These are phyloP conservation scores for Lichtheimia corymbifera DNA, from an alignment of 371 early-diverging fungal species.

Conservation along the genomic window DNA sequence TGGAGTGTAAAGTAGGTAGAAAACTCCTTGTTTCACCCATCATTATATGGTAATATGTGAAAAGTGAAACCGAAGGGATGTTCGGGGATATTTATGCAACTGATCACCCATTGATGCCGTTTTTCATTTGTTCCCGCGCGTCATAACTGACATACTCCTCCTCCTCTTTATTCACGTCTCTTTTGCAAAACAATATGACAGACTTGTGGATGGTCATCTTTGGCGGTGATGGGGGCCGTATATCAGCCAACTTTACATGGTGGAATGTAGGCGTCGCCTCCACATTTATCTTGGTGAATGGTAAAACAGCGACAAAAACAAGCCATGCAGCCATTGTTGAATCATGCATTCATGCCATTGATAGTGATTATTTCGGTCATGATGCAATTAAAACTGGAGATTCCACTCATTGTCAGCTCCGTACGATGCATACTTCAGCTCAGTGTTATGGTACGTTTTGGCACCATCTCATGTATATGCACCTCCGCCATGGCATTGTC, in stretches of 20 bases:
- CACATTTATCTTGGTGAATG: conserved; percentile 46
- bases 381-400: conserved; percentile 61
- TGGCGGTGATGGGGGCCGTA: conserved; percentile 10
- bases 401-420: conserved; percentile 58
- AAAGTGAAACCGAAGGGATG: too few species aligned
- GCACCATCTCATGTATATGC: neutral
- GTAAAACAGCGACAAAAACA: conserved; percentile 23
- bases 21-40: too few species aligned
- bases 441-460: conserved; percentile 54
- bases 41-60: too few species aligned
- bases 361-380: conserved; percentile 55
- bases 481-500: neutral
- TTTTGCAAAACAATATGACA: too few species aligned
- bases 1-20: too few species aligned
- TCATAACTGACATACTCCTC: too few species aligned
- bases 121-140: too few species aligned
- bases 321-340: neutral
- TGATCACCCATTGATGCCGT: too few species aligned
- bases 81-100: too few species aligned
- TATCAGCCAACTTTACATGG: conserved; percentile 29
- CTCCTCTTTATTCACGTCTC: neutral
- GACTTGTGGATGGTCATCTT: neutral
- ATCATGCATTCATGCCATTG: conserved; percentile 1
- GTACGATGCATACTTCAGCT: conserved; percentile 64
- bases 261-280: conserved; percentile 53